phyloP scores from a whole-genome alignment of 495 filamentous ascomycete species.

The Trichoderma asperelloides region DNA sequence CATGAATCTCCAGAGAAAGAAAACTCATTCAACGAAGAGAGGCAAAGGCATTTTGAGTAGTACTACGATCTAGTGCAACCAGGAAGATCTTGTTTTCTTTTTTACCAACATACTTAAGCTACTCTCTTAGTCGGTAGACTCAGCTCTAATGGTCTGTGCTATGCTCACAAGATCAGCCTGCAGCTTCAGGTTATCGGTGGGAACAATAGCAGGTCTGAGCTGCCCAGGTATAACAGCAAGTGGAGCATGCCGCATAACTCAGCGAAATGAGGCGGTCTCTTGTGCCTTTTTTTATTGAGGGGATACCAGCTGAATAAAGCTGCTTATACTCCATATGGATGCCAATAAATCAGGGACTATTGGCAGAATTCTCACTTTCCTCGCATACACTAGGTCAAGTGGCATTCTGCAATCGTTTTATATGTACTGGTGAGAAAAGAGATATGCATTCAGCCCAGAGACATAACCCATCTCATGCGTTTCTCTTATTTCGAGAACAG shows the following conservation, averaged over 20 bases:
- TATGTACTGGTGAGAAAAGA: too few relatives aligned
- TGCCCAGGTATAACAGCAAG: not conserved
- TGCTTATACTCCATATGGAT: not conserved
- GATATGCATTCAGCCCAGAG: too few relatives aligned
- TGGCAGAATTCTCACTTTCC: too few relatives aligned
- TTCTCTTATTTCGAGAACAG: too few relatives aligned
- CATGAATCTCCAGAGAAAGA: not conserved
- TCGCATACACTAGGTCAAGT: too few relatives aligned
- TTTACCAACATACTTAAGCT: not conserved
- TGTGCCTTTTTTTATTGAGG: not conserved
- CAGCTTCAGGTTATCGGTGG: not conserved
- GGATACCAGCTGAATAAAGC: not conserved
- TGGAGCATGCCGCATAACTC: not conserved
- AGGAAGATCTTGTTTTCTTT: not conserved
- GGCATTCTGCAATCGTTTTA: too few relatives aligned
- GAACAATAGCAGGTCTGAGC: not conserved
- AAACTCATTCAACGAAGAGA: not conserved
- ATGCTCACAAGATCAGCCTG: not conserved
- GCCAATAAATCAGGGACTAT: too few relatives aligned
- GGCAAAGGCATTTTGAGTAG: not conserved
- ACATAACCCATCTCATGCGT: too few relatives aligned
- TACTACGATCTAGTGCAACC: not conserved
- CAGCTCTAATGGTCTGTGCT: not conserved
- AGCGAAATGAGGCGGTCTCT: not conserved
- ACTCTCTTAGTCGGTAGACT: too few relatives aligned